Base-by-base conservation (phyloP, 495 filamentous ascomycete genomes). In the Tuber umbilicatum region DNA sequence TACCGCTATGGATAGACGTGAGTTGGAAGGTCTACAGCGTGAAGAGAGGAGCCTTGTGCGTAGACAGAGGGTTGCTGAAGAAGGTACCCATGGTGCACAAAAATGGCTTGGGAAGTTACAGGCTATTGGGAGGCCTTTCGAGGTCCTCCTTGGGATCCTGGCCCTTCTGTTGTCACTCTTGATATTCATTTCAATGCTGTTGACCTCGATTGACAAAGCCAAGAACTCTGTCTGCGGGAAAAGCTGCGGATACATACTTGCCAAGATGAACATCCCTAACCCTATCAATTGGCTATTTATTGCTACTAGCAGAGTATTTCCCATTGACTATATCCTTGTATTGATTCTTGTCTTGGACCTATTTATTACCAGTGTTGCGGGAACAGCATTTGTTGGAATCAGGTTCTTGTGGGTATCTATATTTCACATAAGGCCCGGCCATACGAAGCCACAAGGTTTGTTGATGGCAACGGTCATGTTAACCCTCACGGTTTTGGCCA, bases 121-220 rank as follows among this genome's bases (percentile, higher is more conserved):
- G 81, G 91, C 93, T 21, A 81, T 95, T 55, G 86, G 89, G 82
- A 87, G 94, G 23, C 95, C 95, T 0, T 84, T 99, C 77, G 95
- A 94, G 83, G 89, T 98, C 38, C 78, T 97, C 38, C 91, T 92
- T 21, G 96, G 95, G 27, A 87, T 97, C 72, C 72, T 97, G 10
- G 85, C 97, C 27, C 85, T 97, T 2, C 73, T 89, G 27, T 75
- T 97, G 39, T 85, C 91, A 14, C 83, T 97, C 41, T 73, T 94
- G 35, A 87, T 93, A 76, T 97, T 93, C 89, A 86, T 90, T 14
- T 94, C 91, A 41, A 99, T 98, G 96, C 88, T 98, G 73, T 89
- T 98, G 80, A 99, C 94, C 0, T 90, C 90, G 75, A 94, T 97
- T 82, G 95, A 99, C 86, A 98, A 99, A 84, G 92, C 93, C 27